Base-by-base conservation (phyloP, 768 basidiomycete species). In the Termitomyces sp. region DNA sequence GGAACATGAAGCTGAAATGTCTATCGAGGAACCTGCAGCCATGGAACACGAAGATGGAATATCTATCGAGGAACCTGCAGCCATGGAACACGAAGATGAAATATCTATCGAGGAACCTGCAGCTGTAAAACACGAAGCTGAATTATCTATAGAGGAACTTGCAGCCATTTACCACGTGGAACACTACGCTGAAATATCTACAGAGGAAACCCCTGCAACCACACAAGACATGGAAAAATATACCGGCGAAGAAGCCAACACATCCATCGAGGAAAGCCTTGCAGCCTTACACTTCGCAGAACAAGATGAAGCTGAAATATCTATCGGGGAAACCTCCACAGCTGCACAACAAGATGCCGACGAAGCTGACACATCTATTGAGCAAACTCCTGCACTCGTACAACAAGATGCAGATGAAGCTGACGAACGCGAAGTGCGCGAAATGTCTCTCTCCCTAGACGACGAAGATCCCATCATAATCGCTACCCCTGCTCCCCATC, bases 381-480 rank as follows among this genome's bases (percentile, higher is more conserved):
- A 45, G 3, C 31, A 27, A 15, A 4, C 16, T 3, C 13, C 41
- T n/a, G 2, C n/a, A 9, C 4, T 13, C 4, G n/a, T 4, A 42
- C n/a, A 58, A 4, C 22, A 52, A 33, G 49, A 58, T 12, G 56
- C 49, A 1, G 57, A 58, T 48, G 42, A 58, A 58, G 48, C 46
- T 18, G 48, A 57, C 6, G 64, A 65, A 46, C 59, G 59, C 1
- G 24, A 65, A 50, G 62, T 63, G 11, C 58, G 64, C 4, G 64
- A 65, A 45, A 61, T 61, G 64, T 65, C 64, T 6, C 16, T 58
- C 12, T 20, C 58, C 30, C 58, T 54, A 8, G 58, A 58, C 31
- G 53, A 57, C 53, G 50, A 57, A 18, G 36, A 46, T 34, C 22
- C 41, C 39, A n/a, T 24, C 18, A 24, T 4, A 12, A 24, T 12